Evolutionary conservation across 2,329 filamentous ascomycete species (phyloP).

Genomic region (Acrocalymma vagum): DNA sequence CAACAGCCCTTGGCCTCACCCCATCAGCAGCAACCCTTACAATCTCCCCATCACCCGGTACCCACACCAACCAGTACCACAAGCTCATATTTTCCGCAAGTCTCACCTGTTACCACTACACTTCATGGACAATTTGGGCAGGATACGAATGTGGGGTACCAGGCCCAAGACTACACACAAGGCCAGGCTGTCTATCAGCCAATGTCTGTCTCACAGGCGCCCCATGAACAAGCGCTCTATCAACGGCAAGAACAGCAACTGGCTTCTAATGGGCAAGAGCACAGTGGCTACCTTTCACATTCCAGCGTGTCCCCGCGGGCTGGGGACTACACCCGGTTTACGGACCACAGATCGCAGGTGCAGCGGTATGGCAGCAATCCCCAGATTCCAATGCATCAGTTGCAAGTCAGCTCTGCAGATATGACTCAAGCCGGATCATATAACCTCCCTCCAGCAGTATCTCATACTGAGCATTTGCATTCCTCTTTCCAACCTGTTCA

Average conservation of each 20-base stretch:
- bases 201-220: conserved; percentile 29
- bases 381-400: conserved; percentile 25
- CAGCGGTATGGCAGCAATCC: conserved; percentile 34
- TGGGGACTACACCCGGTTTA: conserved; percentile 32
- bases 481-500: conserved; percentile 41
- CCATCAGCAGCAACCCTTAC: conserved; percentile 38
- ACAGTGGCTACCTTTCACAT: conserved; percentile 28
- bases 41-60: conserved; percentile 37
- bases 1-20: conserved; percentile 41
- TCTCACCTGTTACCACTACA: conserved; percentile 35
- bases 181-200: conserved; percentile 31
- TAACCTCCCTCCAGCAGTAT: conserved; percentile 27
- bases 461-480: conserved; percentile 36
- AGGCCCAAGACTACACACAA: conserved; percentile 33
- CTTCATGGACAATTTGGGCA: conserved; percentile 33
- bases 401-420: conserved; percentile 24
- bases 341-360: conserved; percentile 26
- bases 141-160: conserved; percentile 24
- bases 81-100: conserved; percentile 42
- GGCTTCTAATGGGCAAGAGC: conserved; percentile 26
- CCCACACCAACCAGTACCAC: conserved; percentile 36
- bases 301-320: conserved; percentile 29
- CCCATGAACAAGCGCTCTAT: conserved; percentile 32
- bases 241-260: conserved; percentile 33
- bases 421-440: conserved; percentile 32